A percentile compares a stretch with the other conserved stretches of the same genome.
These are phyloP conservation scores for Lasiosphaeriaceae sp. DNA, from an alignment of 495 filamentous ascomycete species.

Conservation along the genomic window DNA sequence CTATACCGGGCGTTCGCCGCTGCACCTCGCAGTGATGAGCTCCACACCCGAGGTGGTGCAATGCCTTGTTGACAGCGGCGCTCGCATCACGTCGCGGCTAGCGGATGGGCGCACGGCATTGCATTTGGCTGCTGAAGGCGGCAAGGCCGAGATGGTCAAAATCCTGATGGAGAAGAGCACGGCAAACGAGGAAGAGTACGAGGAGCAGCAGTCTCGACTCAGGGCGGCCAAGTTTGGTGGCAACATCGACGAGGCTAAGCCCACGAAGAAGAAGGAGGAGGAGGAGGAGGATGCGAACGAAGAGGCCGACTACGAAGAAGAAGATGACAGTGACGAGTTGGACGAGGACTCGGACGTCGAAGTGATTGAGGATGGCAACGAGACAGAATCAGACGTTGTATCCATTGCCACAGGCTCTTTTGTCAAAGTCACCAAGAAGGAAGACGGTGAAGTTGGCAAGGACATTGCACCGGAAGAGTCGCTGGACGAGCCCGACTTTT, in stretches of 20 bases:
- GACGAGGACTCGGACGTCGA: constrained; percentile 27
- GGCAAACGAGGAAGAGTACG: constrained; percentile 64
- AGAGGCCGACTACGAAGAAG: constrained; percentile 25
- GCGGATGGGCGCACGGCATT: constrained; percentile 76
- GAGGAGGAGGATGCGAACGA: constrained; percentile 10
- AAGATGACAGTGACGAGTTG: not conserved
- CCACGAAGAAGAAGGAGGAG: not conserved
- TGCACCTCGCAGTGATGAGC: constrained; percentile 68
- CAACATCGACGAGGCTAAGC: constrained; percentile 7
- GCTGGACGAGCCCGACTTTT: constrained; percentile 68
- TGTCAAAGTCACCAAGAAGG: constrained; percentile 57
- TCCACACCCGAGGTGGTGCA: constrained; percentile 66
- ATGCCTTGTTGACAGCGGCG: constrained; percentile 63
- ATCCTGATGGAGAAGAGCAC: constrained; percentile 66
- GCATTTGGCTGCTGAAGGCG: constrained; percentile 69
- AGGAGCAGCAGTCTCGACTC: constrained; percentile 46
- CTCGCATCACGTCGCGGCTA: constrained; percentile 64
- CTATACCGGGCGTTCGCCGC: constrained; percentile 71
- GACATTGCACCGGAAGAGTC: constrained; percentile 42
- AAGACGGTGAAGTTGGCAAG: constrained; percentile 27
- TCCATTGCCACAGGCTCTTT: constrained; percentile 61
- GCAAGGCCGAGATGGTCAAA: constrained; percentile 62
- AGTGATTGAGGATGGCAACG: constrained; percentile 38
- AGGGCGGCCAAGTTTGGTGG: constrained; percentile 35
- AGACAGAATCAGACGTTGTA: constrained; percentile 35